These are phyloP conservation scores for Amanita inopinata DNA, from an alignment of 768 basidiomycete genomes.

Conservation along the genomic window DNA sequence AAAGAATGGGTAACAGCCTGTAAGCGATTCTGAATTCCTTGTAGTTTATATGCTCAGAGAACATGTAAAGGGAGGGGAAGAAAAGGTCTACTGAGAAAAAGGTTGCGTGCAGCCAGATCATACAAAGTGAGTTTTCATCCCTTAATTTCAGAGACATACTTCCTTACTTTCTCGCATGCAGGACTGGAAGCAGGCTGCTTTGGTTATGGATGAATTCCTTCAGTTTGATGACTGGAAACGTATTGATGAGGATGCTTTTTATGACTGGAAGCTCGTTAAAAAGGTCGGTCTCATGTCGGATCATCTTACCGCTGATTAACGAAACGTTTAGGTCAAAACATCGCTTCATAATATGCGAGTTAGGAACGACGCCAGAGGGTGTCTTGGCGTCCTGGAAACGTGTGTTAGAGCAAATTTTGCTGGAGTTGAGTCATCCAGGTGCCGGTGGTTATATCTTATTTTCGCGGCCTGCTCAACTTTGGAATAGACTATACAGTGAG, in stretches of 20 bases:
- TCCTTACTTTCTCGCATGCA: constrained; percentile 19
- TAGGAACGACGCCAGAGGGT: constrained; percentile 73
- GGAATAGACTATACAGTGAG: constrained; percentile 78
- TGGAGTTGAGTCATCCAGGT: constrained; percentile 80
- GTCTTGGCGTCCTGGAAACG: constrained; percentile 85
- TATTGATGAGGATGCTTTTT: constrained; percentile 79
- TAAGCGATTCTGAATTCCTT: constrained; percentile 26
- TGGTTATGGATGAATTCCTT: constrained; percentile 69
- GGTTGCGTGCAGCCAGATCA: constrained; percentile 60
- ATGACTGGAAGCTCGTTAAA: constrained; percentile 82
- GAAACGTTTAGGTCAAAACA: constrained; percentile 49
- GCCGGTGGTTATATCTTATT: constrained; percentile 5
- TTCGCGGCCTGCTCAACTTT: background rate
- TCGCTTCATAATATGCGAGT: constrained; percentile 66
- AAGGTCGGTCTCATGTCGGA: constrained; percentile 34
- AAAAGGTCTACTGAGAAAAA: constrained; percentile 69
- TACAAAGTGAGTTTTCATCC: constrained; percentile 63
- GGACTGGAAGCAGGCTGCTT: constrained; percentile 86
- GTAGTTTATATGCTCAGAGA: constrained; percentile 5
- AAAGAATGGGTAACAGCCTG: constrained; percentile 92
- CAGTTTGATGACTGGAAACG: constrained; percentile 88
- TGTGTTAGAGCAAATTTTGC: constrained; percentile 91
- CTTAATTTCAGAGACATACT: no score
- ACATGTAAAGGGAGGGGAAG: constrained; percentile 63
- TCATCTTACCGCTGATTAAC: background rate